Evolutionary conservation across 768 basidiomycete genomes (phyloP).

Genomic region (Cystobasidium ongulense): DNA sequence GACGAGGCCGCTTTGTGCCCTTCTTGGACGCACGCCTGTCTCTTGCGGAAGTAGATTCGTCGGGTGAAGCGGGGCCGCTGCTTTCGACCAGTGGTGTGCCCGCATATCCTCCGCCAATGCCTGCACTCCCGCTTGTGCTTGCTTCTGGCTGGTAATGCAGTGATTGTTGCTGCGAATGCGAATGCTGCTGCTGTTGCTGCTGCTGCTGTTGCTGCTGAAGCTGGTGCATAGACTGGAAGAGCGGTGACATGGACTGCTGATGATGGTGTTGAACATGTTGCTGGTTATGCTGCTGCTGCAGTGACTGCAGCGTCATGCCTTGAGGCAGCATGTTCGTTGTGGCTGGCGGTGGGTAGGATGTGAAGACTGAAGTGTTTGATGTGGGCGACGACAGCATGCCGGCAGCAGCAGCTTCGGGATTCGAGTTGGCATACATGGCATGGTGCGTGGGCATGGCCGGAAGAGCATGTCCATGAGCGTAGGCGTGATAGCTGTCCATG

Average conservation of each 20-base stretch:
- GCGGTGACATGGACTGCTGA: neutral
- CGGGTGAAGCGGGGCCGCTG: neutral
- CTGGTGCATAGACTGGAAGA: constrained; percentile 2
- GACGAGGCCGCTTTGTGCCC: constrained; percentile 16
- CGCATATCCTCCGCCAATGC: neutral
- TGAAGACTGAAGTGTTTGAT: neutral
- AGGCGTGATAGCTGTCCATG: neutral
- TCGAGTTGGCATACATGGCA: neutral
- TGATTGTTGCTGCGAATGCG: neutral
- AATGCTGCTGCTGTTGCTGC: constrained; percentile 1
- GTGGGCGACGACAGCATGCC: neutral
- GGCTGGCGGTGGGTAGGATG: neutral
- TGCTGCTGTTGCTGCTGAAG: neutral
- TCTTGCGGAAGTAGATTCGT: neutral
- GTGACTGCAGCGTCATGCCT: neutral
- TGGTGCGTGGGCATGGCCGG: neutral
- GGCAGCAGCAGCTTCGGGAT: too few relatives aligned
- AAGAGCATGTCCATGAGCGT: neutral
- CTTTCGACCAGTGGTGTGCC: neutral
- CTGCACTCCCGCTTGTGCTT: neutral
- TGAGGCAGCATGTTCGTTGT: neutral
- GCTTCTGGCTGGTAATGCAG: neutral
- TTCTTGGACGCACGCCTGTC: neutral
- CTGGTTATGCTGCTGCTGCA: neutral
- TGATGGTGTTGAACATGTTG: neutral